Evolutionary conservation across 805 yeast species (phyloP), one percentile per base, ranked within the genome.

Genomic region (Maudiozyma bulderi): DNA sequence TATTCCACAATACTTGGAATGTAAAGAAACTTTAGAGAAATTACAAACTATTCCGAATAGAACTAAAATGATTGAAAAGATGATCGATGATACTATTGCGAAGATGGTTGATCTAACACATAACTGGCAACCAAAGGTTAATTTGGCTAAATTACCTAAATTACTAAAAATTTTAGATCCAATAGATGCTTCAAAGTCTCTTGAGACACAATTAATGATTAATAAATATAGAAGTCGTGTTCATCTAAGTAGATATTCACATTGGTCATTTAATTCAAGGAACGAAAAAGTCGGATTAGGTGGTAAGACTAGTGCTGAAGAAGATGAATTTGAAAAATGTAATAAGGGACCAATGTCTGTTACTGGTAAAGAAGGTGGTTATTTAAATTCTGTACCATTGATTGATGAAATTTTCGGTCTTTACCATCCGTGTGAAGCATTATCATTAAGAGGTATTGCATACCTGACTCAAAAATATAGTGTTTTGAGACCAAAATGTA

Each of bases 401-500:
- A 52, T 65, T 10, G 67, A 65, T 50, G 63, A 56, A 26, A 39
- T 55, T 13, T 59, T 57, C 45, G 67, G 69, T 1, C 47, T 65
- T 28, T 62, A 59, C 47, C 53, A 61, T 4, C 61, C 67, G 2
- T 44, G 55, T 14, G 58, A 60, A 31, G 49, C 57, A 8, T 43
- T 62, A 15, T 65, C 69, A 1, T 48, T 64, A 20, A 54, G 62
- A 48, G 68, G 68, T 33, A 57, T 64, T 8, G 65, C 64, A 33
- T 51, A 47, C 20, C 50, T 61, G 29, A 53, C 61, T 43, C 61
- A 57, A 38, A 50, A 45, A 11, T 38, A 35, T 42, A 30, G 28
- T 31, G 39, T 34, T 3, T 37, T 40, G n/a, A 47, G 48, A 35
- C 31, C 45, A 10, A 32, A 41, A 1, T 6, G 3, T 6, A 9